These are phyloP conservation scores for Syncephalastrum contaminatum DNA, from an alignment of 371 early-diverging fungal genomes.

Conservation along the genomic window DNA sequence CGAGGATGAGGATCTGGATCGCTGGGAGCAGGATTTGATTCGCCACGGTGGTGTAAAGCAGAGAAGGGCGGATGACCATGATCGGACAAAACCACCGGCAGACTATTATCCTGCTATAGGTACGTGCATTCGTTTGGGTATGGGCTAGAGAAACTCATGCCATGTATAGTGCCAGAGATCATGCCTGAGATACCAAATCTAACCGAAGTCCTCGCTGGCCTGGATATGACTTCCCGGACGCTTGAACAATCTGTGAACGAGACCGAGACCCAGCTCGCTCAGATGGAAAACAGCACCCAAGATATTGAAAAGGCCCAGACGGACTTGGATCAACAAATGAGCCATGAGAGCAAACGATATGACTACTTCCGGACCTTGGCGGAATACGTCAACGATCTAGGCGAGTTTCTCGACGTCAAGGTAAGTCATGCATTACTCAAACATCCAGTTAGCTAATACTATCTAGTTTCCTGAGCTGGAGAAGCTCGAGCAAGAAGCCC, in stretches of 20 bases:
- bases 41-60: slow-evolving; percentile 55
- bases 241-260: slow-evolving; percentile 36
- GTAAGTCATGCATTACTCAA: slow-evolving; percentile 19
- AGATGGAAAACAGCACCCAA: slow-evolving; percentile 45
- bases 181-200: slow-evolving; percentile 47
- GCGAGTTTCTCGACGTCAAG: slow-evolving; percentile 71
- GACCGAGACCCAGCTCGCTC: slow-evolving; percentile 47
- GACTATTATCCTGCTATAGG: slow-evolving; percentile 40
- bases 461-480: slow-evolving; percentile 62
- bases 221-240: slow-evolving; percentile 33
- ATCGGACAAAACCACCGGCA: slow-evolving; percentile 23
- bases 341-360: slow-evolving; percentile 53
- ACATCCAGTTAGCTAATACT: too few species aligned
- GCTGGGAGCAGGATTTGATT: slow-evolving; percentile 71
- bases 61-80: slow-evolving; percentile 20
- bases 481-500: slow-evolving; percentile 55
- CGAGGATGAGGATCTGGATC: slow-evolving; percentile 56
- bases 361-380: slow-evolving; percentile 68
- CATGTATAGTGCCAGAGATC: slow-evolving; percentile 50
- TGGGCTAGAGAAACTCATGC: neutral
- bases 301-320: slow-evolving; percentile 26
- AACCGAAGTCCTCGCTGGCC: slow-evolving; percentile 39
- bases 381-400: slow-evolving; percentile 60
- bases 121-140: slow-evolving; percentile 16
- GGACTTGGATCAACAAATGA: slow-evolving; percentile 46